Base-by-base conservation (phyloP, 2,329 filamentous ascomycete genomes). In the Colletotrichum sp. region DNA sequence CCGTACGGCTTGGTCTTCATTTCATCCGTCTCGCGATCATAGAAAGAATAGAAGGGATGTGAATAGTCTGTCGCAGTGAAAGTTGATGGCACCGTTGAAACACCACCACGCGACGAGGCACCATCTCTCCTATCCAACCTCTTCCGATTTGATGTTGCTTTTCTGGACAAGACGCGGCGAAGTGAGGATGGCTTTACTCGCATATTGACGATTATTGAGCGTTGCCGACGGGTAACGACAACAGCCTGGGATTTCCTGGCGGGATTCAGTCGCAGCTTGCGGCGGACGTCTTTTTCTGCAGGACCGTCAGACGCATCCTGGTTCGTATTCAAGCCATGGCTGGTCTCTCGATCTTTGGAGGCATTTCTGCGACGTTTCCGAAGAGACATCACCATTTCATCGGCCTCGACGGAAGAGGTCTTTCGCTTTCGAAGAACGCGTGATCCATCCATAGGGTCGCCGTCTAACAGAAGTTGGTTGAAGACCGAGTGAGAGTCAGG, bases 1-100 rank as follows among this genome's bases (percentile, higher is more conserved):
- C 97, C 97, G 79, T 99, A 99, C 0, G 97, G 97, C 82, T 98
- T 99, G 66, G 94, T 94, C 83, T 98, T 98, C 52, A 93, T 88
- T 80, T 99, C 96, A 75, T 98, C 96, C 21, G 92, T 92, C 79
- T 98, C 96, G 78, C 94, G 95, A 79, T 98, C 96, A 77, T 94
- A 94, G 78, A 98, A 96, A 0, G 95, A 95, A 80, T 96, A 96
- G 81, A 98, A 96, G 1, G 95, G 94, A 76, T 95, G 94, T 2
- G 92, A 92, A 81, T 95, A 96, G 21, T 71, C 67, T n/a, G 74
- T 36, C 84, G 81, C 36, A 9, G 85, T 84, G 72, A 86, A 87
- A 34, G 85, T 86, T 12, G 69, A 39, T 26, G 72, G 32, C 21
- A 60, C 39, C n/a, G 64, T 30, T 13, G 59, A 26, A 15, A 48